Base-by-base conservation (phyloP, 2,329 filamentous ascomycete genomes). In the Phialocephala sp. region DNA sequence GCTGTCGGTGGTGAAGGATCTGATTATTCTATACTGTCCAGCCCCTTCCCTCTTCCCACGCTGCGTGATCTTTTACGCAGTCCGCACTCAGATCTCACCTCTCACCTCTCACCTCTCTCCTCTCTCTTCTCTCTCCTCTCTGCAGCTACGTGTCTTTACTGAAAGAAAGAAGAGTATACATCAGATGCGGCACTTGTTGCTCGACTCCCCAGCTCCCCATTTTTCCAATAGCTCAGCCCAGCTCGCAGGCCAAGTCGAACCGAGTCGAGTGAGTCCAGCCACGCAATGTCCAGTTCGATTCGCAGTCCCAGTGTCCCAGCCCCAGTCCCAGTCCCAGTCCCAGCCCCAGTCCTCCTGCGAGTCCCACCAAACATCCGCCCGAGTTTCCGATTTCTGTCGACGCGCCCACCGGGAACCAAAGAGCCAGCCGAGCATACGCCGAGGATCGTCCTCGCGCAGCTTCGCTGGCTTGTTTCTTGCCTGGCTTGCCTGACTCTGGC, bases 201-300 rank as follows among this genome's bases (percentile, higher is more conserved):
- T 32, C 27, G 27, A 32, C 27, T 32, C 45, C 2, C 24, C 50
- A 35, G 50, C 50, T 54, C 50, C 47, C 50, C 50, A 54, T 32
- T 35, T 32, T 32, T 18, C 24, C 27, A 54, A 54, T 27, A 54
- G 50, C 50, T 54, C 50, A 54, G 50, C 50, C 45, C 50, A 54
- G 50, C 50, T 35, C 22, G 9, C 24, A 54, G n/a, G n/a, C 45
- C 45, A 50, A 24, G n/a, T 24, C 45, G 8, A 24, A 9, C 11
- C 45, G 45, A 22, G 45, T 50, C 45, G 20, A 50, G 8, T 45
- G 6, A 8, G n/a, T 41, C 37, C 37, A 41, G 11, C 37, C 37
- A 14, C 37, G 37, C 37, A 41, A 41, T 8, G 12, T 18, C 37
- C 37, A 41, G 4, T 41, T 32, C 27, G 3, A 32, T 3, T 6